Base-by-base conservation (phyloP, 164 flowering plant genomes). In the Aristolochia californica region DNA sequence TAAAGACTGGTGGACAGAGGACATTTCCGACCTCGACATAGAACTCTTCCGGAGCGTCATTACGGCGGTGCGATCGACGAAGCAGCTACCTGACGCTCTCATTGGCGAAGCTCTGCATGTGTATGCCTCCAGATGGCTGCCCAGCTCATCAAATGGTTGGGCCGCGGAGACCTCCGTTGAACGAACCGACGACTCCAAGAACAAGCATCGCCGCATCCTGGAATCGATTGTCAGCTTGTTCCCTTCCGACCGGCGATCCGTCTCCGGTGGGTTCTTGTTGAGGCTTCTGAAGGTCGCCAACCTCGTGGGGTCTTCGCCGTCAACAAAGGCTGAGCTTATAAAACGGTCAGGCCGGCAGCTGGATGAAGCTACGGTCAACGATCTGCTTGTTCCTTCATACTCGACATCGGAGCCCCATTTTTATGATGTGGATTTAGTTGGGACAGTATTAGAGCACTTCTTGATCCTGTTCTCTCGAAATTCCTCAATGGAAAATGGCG, bases 1-100 rank as follows among this genome's bases (percentile, higher is more conserved):
- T 15, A 83, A 69, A 60, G 96, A 88, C 62, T 91, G 97, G 98
- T 91, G 98, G 97, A 87, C 95, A 1, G 98, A 91, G 60, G 98
- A 91, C 63, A 63, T 91, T 56, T 70, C 95, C 1, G 70, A 73
- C 48, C 85, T 91, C 5, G 85, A 81, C 63, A 71, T 81, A 38
- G 91, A 85, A 57, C 66, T 82, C 13, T 91, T 87, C 65, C 76
- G 88, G 18, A 72, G 76, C 43, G 66, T 87, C 25, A 58, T 87
- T 26, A 62, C 75, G 0, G 73, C 87, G 0, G 17, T 81, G 21
- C 68, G 70, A 53, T 79, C 96, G 28, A 59, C 79, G 53, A 72
- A 74, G 50, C 63, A 72, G 57, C 75, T 87, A 48, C 81, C 84
- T n/a, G 72, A 86, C 7, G 81, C 78, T 67, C 88, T 91, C 21